Evolutionary conservation across 2,329 filamentous ascomycete genomes (phyloP).

Genomic region (Fusarium udum): DNA sequence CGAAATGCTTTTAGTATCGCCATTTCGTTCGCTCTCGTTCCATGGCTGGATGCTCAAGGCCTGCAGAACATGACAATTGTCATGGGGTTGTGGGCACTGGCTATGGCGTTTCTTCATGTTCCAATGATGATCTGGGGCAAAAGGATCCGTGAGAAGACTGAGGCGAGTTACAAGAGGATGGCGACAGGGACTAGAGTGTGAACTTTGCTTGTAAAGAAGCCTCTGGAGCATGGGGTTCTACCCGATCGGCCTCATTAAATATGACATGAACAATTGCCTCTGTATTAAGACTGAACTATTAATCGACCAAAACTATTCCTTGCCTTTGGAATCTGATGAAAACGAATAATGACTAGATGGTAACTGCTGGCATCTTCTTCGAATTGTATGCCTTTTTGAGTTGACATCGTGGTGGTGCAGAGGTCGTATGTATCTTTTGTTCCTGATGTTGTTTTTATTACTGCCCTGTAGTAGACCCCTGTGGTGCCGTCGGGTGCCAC

Average conservation of each 20-base stretch:
- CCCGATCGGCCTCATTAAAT: neutral
- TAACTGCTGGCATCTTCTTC: neutral
- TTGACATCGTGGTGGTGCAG: neutral
- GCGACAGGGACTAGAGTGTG: neutral
- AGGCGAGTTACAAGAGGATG: constrained; percentile 12
- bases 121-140: constrained; percentile 22
- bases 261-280: neutral
- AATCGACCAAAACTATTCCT: accelerated
- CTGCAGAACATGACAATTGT: constrained; percentile 24
- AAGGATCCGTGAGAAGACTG: constrained; percentile 8
- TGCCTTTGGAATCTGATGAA: accelerated
- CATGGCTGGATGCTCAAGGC: constrained; percentile 20
- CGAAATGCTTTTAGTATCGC: constrained; percentile 24
- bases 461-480: no score
- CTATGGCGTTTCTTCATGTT: constrained; percentile 12
- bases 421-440: no score
- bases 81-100: constrained; percentile 14
- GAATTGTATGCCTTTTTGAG: no score
- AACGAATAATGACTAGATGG: neutral
- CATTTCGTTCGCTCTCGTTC: constrained; percentile 23
- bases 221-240: neutral
- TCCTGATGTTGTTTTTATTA: no score
- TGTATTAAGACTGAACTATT: neutral
- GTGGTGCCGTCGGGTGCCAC: no score
- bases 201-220: accelerated